Base-by-base conservation (phyloP, 2,329 filamentous ascomycete genomes). In the Ceratocystis albifundus region DNA sequence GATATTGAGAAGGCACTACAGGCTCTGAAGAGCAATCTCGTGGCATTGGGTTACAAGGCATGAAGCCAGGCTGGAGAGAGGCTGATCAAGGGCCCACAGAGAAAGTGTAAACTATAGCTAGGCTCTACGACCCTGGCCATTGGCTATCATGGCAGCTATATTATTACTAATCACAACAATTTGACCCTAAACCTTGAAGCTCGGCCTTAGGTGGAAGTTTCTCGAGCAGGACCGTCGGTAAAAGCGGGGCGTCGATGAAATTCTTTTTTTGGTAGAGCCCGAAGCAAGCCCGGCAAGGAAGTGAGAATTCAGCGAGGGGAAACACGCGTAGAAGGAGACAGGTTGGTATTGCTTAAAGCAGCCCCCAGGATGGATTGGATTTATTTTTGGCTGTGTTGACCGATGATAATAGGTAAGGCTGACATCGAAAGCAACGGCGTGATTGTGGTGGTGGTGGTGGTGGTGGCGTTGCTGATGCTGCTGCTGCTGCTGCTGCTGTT, bases 1-100 rank as follows among this genome's bases (percentile, higher is more conserved):
- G 90, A 99, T 74, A 85, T 97, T 71, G 89, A 95, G 70, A 88
- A 88, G 72, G 94, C 93, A 1, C 80, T 97, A 69, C 80, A 85
- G 71, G 88, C 89, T 57, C 77, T 99, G 71, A 86, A 88, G 78
- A 84, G 86, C 66, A 85, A 87, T 7, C 78, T 97, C 69, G 75
- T 79, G 1, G 92, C 96, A 76, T 87, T 85, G 66, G 90, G 90
- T 64, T 84, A 84, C 70, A 69, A 70, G 67, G 67, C 66, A 50
- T 69, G 59, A 62, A 45, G 66, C 44, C n/a, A 67, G 59, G 61
- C 61, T 25, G 61, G 61, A 30, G 61, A 48, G 45, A 55, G 25
- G 65, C 28, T 55, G 25, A 17, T 4, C 25, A 20, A n/a, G 8
- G 59, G 6, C 20, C 28, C 30, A 6, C 46, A 45, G 50, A 57